Evolutionary conservation across 371 early-diverging fungal species (phyloP), one percentile per base, ranked within the genome.

Genomic region (Cokeromyces recurvatus): DNA sequence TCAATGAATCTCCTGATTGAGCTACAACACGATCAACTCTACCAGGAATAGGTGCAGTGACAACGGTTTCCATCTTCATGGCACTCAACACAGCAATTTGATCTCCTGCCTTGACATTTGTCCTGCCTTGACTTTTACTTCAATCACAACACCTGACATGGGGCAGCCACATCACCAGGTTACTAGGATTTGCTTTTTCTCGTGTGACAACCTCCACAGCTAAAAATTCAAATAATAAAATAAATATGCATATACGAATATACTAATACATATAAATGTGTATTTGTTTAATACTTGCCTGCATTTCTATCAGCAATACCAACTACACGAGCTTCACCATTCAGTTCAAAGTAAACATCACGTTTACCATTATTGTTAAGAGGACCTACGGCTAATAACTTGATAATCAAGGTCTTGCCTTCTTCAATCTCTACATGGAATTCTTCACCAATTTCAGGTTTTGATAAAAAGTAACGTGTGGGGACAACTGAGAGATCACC

Each of bases 41-140:
- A 53, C 97, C 97, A 27, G 85, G 77, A 16, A 85, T 78, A 6
- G 94, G 84, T 7, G 92, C 78, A 10, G 90, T 79, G 14, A 96
- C 93, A 4, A 92, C 81, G 1, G 95, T 94, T 68, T 96, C 97
- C 95, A 96, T 94, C 75, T 96, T 96, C 97, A 96, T 96, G 37
- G 95, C 95, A 40, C 86, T 85, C 46, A 96, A 70, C 10, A 96
- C 87, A 51, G 86, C 91, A 48, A 95, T 63, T 7, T 92, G 90
- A 51, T 94, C 92, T 10, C 95, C 97, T 8, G 81, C 82, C 76
- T 90, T 92, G 48, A 97, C 83, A 35, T 60, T 23, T 79, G 72
- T 36, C 95, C 95, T 50, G 64, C 77, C 57, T 89, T 84, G 41
- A 84, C 91, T 38, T 87, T 82, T 43, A 95, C 77, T 62, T 94